Evolutionary conservation across 768 basidiomycete species (phyloP).

Genomic region (Scleroderma citrinum): DNA sequence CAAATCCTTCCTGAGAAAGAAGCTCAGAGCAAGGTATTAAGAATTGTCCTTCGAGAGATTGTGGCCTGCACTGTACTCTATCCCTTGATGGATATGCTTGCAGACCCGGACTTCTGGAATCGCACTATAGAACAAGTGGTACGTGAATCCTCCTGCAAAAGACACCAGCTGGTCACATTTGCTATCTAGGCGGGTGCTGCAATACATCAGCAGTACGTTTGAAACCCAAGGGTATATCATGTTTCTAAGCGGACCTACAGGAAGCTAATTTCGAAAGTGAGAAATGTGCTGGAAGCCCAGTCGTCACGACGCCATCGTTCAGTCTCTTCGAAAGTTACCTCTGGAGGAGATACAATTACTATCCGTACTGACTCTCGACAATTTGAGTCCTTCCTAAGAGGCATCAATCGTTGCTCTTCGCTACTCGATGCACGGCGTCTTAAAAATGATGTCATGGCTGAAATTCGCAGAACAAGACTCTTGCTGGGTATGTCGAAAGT

Average conservation of each 20-base stretch:
- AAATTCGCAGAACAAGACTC: slow-evolving; percentile 76
- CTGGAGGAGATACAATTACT: slow-evolving; percentile 66
- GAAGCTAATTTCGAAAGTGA: slow-evolving; percentile 82
- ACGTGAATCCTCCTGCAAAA: slow-evolving; percentile 28
- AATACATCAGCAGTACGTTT: slow-evolving; percentile 57
- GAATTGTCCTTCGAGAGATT: slow-evolving; percentile 75
- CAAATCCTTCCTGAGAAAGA: slow-evolving; percentile 74
- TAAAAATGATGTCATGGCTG: slow-evolving; percentile 89
- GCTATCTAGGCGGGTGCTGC: slow-evolving; percentile 52
- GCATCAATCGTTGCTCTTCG: slow-evolving; percentile 76
- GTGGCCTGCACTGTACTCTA: slow-evolving; percentile 75
- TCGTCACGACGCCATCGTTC: slow-evolving; percentile 49
- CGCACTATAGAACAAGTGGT: slow-evolving; percentile 87
- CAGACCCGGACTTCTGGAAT: slow-evolving; percentile 98
- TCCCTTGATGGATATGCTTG: slow-evolving; percentile 87
- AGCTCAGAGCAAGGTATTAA: slow-evolving; percentile 60
- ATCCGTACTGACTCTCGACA: slow-evolving; percentile 74
- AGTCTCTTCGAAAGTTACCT: slow-evolving; percentile 35
- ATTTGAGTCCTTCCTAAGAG: slow-evolving; percentile 87
- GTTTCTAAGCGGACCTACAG: slow-evolving; percentile 31
- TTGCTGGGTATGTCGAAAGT: slow-evolving; percentile 47
- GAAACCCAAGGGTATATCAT: slow-evolving; percentile 4
- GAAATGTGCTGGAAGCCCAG: slow-evolving; percentile 77
- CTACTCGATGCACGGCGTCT: slow-evolving; percentile 84
- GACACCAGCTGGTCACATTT: slow-evolving; percentile 7